These are phyloP conservation scores for Suhomyces coccinellae DNA, from an alignment of 1,139 yeast genomes.

Conservation along the genomic window DNA sequence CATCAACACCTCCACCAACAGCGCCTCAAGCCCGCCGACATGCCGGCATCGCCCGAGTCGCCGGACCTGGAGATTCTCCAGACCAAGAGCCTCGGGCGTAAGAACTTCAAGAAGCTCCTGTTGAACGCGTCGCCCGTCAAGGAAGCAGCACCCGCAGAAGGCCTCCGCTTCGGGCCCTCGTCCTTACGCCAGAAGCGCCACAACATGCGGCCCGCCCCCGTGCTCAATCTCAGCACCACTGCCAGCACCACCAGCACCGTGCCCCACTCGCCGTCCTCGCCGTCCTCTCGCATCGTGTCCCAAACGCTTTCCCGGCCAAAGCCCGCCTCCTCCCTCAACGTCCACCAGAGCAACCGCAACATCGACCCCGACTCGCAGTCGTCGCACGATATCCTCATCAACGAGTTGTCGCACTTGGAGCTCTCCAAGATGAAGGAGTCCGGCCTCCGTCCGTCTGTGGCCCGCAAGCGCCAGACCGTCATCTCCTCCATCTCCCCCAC, in stretches of 20 bases:
- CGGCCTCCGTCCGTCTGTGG: neutral
- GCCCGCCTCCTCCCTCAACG: slow-evolving; percentile 14
- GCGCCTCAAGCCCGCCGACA: neutral
- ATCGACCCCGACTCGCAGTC: slow-evolving; percentile 33
- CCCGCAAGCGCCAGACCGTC: slow-evolving; percentile 43
- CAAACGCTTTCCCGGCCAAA: slow-evolving; percentile 10
- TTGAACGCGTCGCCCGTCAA: slow-evolving; percentile 29
- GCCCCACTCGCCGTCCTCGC: slow-evolving; percentile 1
- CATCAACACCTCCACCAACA: too few relatives aligned
- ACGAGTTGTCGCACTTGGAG: slow-evolving; percentile 35
- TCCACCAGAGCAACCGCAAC: slow-evolving; percentile 25
- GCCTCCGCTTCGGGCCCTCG: slow-evolving; percentile 9
- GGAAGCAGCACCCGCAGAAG: slow-evolving; percentile 3
- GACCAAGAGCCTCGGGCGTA: slow-evolving; percentile 65
- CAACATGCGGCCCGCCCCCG: slow-evolving; percentile 23
- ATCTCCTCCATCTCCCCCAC: slow-evolving; percentile 49
- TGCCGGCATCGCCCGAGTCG: neutral
- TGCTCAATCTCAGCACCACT: slow-evolving; percentile 14
- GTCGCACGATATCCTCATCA: slow-evolving; percentile 27
- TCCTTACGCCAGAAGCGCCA: slow-evolving; percentile 18
- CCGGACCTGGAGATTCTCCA: slow-evolving; percentile 29
- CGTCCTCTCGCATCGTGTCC: slow-evolving; percentile 8
- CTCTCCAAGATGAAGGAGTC: slow-evolving; percentile 7
- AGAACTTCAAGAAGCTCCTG: slow-evolving; percentile 72
- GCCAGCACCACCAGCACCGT: neutral